phyloP scores from a whole-genome alignment of 805 yeast genomes.

The Pichia eremophila region DNA sequence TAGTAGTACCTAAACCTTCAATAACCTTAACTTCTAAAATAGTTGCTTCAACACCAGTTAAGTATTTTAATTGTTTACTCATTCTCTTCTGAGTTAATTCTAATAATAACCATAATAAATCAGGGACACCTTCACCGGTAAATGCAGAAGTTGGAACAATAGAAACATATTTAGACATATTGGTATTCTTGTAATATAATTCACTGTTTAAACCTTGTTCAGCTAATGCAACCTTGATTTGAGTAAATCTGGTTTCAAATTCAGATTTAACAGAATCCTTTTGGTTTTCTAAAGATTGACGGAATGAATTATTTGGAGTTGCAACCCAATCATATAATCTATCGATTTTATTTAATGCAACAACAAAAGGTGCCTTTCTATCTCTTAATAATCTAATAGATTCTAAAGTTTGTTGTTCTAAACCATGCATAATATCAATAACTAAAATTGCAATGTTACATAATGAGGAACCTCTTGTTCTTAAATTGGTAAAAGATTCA shows the following conservation, averaged over 20 bases:
- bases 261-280: conserved; percentile 79
- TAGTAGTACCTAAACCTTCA: conserved; percentile 98
- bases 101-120: conserved; percentile 86
- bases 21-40: conserved; percentile 94
- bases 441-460: conserved; percentile 99
- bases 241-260: conserved; percentile 77
- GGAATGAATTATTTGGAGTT: conserved; percentile 87
- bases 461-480: conserved; percentile 97
- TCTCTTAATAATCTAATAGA: conserved; percentile 87
- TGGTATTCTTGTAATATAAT: conserved; percentile 89
- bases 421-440: conserved; percentile 98
- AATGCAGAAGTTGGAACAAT: conserved; percentile 98
- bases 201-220: conserved; percentile 99
- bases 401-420: conserved; percentile 96
- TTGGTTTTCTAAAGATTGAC: conserved; percentile 86
- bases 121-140: conserved; percentile 99
- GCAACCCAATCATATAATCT: conserved; percentile 93
- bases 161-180: conserved; percentile 86
- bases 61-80: conserved; percentile 96
- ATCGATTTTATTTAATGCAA: conserved; percentile 95
- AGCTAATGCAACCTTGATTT: conserved; percentile 82
- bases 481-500: conserved; percentile 95
- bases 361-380: conserved; percentile 95
- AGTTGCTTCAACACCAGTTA: conserved; percentile 91
- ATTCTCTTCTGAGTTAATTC: conserved; percentile 97